These are phyloP conservation scores for Alternaria sp. DNA, from an alignment of 2,329 filamentous ascomycete species.

Conservation along the genomic window DNA sequence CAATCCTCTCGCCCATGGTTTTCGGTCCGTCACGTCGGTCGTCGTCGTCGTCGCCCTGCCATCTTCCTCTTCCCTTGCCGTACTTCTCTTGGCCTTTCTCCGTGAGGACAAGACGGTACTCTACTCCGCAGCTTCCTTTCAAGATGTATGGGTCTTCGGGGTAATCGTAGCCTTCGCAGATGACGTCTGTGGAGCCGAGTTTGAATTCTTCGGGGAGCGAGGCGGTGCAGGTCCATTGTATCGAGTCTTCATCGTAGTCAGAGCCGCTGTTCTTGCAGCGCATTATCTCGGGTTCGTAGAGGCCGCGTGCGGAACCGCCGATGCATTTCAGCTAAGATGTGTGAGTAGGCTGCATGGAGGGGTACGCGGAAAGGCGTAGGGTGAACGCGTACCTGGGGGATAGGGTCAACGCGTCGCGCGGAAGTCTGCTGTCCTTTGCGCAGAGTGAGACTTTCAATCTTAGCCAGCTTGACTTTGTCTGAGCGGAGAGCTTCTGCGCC, in stretches of 20 bases:
- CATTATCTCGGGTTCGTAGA: slow-evolving; percentile 81
- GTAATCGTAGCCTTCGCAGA: slow-evolving; percentile 85
- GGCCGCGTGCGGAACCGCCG: slow-evolving; percentile 64
- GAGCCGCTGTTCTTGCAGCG: slow-evolving; percentile 86
- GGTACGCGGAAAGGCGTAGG: background rate
- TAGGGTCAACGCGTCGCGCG: slow-evolving; percentile 74
- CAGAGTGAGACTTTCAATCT: slow-evolving; percentile 80
- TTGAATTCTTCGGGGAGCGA: slow-evolving; percentile 68
- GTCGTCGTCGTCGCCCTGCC: slow-evolving; percentile 45
- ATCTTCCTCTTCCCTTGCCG: slow-evolving; percentile 59
- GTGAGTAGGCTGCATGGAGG: slow-evolving; percentile 14
- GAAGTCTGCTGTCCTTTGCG: slow-evolving; percentile 71
- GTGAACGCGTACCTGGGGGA: slow-evolving; percentile 60
- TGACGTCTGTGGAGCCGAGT: slow-evolving; percentile 85
- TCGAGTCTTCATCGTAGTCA: slow-evolving; percentile 80
- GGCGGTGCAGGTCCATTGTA: slow-evolving; percentile 90
- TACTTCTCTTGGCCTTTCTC: slow-evolving; percentile 75
- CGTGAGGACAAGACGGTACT: slow-evolving; percentile 83
- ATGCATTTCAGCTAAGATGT: slow-evolving; percentile 70
- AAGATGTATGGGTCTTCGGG: slow-evolving; percentile 84
- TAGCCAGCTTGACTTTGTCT: slow-evolving; percentile 64
- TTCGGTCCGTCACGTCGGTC: slow-evolving; percentile 49
- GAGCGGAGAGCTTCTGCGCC: slow-evolving; percentile 42
- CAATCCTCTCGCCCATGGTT: slow-evolving; percentile 38
- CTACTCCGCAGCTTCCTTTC: slow-evolving; percentile 89